These are phyloP conservation scores for Candida sp. DNA, from an alignment of 1,139 yeast genomes.

Conservation along the genomic window DNA sequence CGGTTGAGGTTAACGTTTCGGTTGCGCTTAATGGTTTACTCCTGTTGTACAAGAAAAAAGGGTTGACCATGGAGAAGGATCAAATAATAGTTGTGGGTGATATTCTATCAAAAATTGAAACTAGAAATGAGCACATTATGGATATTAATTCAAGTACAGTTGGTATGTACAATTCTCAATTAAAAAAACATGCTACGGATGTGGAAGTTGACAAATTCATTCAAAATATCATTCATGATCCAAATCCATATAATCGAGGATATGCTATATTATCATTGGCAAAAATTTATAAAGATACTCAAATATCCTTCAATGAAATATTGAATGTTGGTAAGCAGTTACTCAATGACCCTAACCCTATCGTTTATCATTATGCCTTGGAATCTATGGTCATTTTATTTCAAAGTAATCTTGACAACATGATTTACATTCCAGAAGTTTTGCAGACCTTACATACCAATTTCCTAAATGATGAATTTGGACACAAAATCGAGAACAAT, in stretches of 20 bases:
- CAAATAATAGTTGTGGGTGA: constrained; percentile 54
- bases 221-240: constrained; percentile 52
- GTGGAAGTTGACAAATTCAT: constrained; percentile 54
- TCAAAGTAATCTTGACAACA: constrained; percentile 51
- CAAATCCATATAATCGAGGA: constrained; percentile 63
- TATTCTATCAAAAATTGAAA: constrained; percentile 49
- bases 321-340: constrained; percentile 60
- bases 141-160: constrained; percentile 61
- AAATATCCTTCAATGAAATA: constrained; percentile 36
- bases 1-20: constrained; percentile 59
- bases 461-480: constrained; percentile 49
- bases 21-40: constrained; percentile 63
- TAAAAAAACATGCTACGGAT: constrained; percentile 28
- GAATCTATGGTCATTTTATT: constrained; percentile 56
- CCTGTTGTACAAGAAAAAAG: constrained; percentile 24
- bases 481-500: constrained; percentile 27
- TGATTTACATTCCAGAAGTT: constrained; percentile 42
- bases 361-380: constrained; percentile 72
- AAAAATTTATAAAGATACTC: constrained; percentile 46
- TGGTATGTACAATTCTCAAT: constrained; percentile 54
- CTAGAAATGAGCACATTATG: constrained; percentile 35
- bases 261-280: constrained; percentile 61
- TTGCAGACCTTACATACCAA: constrained; percentile 44
- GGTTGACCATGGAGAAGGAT: constrained; percentile 33
- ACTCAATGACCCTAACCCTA: constrained; percentile 78